Base-by-base conservation (phyloP, 2,329 filamentous ascomycete species). In the Diaporthe sp. region DNA sequence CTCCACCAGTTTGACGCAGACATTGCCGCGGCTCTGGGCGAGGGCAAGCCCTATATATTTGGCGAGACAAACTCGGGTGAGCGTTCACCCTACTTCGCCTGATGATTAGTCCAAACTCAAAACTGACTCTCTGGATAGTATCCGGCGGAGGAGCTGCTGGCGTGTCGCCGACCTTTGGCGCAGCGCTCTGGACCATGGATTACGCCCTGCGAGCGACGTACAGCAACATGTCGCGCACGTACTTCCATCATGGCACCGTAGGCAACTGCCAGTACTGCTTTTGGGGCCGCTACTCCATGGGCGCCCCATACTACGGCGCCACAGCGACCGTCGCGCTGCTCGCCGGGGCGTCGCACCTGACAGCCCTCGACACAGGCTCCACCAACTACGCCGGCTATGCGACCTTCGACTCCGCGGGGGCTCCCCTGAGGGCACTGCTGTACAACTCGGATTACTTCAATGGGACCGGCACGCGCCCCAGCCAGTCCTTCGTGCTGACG, bases 191-290 rank as follows among this genome's bases (percentile, higher is more conserved):
- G 87, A 86, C 86, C n/a, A 81, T 88, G 76, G 86, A 88, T 80
- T 87, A 86, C 78, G 77, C 81, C 77, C 76, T 84, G 4, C 81
- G 81, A 7, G 81, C 82, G 0, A 78, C 81, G 22, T 80, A 80
- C 47, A 81, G 78, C 77, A 83, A 83, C 75, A 82, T 85, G 47
- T 82, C 82, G 19, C 80, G 82, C n/a, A 80, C 80, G 0, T 89
- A 88, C 76, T 89, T 88, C 81, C 88, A 89, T 77, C 85, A 87
- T 17, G 85, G 87, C 19, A 89, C 88, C 0, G 84, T 89, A 12
- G 87, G 86, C 4, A 86, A 88, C 77, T 89, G 87, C 75, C 83
- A 85, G 75, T 88, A 88, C 77, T 86, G 85, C 78, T 87, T 84
- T 81, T 87, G 84, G 83, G 85, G 84, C 3, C 80, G 84, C 4